phyloP scores from a whole-genome alignment of 1,284 basidiomycete species.

The Sanghuangporus weigelae region DNA sequence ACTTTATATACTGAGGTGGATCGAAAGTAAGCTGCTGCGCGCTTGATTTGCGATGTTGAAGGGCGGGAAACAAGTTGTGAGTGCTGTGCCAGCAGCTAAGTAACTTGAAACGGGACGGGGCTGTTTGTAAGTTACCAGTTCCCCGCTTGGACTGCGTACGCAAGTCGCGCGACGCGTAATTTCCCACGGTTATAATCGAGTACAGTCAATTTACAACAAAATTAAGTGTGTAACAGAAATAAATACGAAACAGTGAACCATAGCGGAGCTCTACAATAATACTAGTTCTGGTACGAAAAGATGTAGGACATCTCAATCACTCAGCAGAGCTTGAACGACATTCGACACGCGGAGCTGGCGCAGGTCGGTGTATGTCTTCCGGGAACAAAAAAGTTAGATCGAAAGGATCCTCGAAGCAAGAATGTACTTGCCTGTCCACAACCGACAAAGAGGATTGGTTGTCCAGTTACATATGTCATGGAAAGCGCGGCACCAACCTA shows the following conservation, averaged over 20 bases:
- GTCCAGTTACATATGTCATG: constrained; percentile 97
- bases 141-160: too few relatives aligned
- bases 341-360: constrained; percentile 86
- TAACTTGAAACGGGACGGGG: background rate
- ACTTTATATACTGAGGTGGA: background rate
- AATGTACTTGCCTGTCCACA: constrained; percentile 76
- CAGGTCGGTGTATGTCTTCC: constrained; percentile 91
- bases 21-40: background rate
- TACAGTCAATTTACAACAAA: background rate
- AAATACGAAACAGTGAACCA: background rate
- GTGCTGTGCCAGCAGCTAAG: constrained; percentile 13
- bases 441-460: constrained; percentile 94
- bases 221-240: background rate
- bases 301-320: constrained; percentile 41
- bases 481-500: constrained; percentile 93
- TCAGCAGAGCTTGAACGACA: constrained; percentile 87
- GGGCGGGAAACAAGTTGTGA: background rate
- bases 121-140: too few relatives aligned
- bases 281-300: background rate
- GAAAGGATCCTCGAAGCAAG: background rate
- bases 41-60: background rate
- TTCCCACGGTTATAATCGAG: constrained; percentile 2
- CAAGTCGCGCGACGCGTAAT: background rate
- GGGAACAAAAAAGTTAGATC: constrained; percentile 19
- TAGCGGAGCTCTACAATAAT: background rate